These are phyloP conservation scores for Tylopilus felleus DNA, from an alignment of 768 basidiomycete genomes.

Conservation along the genomic window DNA sequence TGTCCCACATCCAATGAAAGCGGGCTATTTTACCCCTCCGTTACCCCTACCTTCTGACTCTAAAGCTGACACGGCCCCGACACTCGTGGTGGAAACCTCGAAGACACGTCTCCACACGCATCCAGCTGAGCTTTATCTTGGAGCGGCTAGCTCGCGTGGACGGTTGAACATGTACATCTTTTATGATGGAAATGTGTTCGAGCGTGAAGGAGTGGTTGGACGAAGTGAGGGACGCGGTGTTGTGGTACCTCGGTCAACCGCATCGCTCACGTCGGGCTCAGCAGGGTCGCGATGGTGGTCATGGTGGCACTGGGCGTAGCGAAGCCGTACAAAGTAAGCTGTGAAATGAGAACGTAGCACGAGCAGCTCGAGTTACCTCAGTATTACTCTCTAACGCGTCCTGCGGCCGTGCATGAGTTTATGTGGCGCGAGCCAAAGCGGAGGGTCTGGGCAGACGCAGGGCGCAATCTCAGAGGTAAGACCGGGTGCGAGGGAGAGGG, in stretches of 20 bases:
- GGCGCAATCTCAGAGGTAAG: too few species aligned
- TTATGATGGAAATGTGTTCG: slow-evolving; percentile 48
- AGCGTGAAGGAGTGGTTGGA: slow-evolving; percentile 46
- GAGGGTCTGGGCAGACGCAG: too few species aligned
- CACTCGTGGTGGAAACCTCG: slow-evolving; percentile 5
- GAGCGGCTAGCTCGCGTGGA: slow-evolving; percentile 35
- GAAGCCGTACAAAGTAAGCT: not conserved
- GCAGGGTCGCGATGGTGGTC: not conserved
- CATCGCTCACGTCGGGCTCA: not conserved
- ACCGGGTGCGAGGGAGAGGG: too few species aligned
- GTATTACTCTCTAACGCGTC: too few species aligned
- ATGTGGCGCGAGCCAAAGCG: too few species aligned
- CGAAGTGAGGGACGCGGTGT: slow-evolving; percentile 37
- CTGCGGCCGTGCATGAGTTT: too few species aligned
- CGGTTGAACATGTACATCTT: slow-evolving; percentile 33
- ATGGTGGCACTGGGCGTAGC: not conserved
- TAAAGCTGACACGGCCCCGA: slow-evolving; percentile 2
- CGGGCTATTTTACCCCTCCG: slow-evolving; percentile 2
- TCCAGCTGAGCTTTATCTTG: slow-evolving; percentile 44
- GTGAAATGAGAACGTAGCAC: not conserved
- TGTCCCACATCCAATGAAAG: slow-evolving; percentile 12
- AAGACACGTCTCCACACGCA: slow-evolving; percentile 37
- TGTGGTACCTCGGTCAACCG: slow-evolving; percentile 29
- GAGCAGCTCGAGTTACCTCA: too few species aligned
- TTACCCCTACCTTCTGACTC: not conserved